Conservation (phyloP, 2,329 filamentous ascomycete species). For the Phaeosphaeria sp. region DNA sequence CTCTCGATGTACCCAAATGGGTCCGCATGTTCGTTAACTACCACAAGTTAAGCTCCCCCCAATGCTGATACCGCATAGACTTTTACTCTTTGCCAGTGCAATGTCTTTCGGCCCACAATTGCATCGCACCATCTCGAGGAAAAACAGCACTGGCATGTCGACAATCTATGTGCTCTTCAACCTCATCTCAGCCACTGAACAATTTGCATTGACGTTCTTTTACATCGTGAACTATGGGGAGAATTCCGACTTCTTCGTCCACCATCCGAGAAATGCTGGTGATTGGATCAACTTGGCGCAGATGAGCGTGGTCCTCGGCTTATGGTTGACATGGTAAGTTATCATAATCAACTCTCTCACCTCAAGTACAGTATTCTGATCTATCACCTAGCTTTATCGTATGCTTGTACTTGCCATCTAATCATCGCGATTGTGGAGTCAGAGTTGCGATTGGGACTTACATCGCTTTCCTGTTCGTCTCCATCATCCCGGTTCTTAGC, state of each 20-base stretch:
- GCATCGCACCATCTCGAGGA: neutral
- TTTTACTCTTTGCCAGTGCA: constrained; percentile 3
- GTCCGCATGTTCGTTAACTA: constrained; percentile 1
- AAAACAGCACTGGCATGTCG: constrained; percentile 6
- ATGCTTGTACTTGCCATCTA: constrained; percentile 1
- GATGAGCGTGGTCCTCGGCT: neutral
- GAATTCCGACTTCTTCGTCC: constrained; percentile 5
- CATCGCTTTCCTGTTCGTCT: constrained; percentile 2
- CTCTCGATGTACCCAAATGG: constrained; percentile 2
- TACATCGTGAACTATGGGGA: neutral
- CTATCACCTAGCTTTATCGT: constrained; percentile 1
- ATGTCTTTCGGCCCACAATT: constrained; percentile 5
- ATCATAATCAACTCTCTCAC: neutral
- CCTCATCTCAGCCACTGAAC: constrained; percentile 7
- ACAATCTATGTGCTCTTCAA: constrained; percentile 8
- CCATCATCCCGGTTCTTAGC: neutral
- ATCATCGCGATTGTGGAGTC: neutral
- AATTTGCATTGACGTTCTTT: constrained; percentile 6
- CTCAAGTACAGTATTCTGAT: neutral
- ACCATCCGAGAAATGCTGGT: neutral
- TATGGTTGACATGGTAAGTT: constrained; percentile 3
- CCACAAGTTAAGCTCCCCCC: neutral
- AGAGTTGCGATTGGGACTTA: constrained; percentile 1
- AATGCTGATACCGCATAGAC: neutral
- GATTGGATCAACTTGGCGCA: constrained; percentile 5